Base-by-base conservation (phyloP, 2,329 filamentous ascomycete genomes). In the Pseudopyricularia cyperi region DNA sequence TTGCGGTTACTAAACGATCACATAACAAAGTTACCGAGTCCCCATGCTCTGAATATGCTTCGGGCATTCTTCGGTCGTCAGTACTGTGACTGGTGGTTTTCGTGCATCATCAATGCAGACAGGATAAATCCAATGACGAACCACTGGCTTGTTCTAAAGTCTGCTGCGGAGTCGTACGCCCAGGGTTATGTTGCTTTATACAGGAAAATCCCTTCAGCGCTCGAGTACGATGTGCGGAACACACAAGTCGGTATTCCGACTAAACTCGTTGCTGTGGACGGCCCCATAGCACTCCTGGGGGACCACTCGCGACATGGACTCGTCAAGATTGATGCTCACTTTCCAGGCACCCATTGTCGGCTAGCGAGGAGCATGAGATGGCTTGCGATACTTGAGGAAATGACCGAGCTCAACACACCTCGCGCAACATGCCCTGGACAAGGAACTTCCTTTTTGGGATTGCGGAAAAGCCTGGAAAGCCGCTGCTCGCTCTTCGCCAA, bases 71-170 rank as follows among this genome's bases (percentile, higher is more conserved):
- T 66, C 47, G 55, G 57, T 2, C 56, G 51, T 4, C 53, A 54
- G 1, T 64, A 66, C 50, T 55, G 57, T 8, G 61, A 65, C 52
- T 66, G 63, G 62, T 66, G 64, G 63, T 52, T 64, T n/a, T 52
- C 52, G 3, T 63, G 61, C 52, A 50, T 50, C 35, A 14, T 46
- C 22, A 26, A 56, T 9, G 58, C 62, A 1, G 46, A 51, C 6
- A 6, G 4, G 1, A 54, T 55, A 30, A 22, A 11, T 15, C 52
- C 56, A 3, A 46, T 55, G 28, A 11, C 37, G 17, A 62, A 52
- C 44, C 64, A 65, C 52, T 66, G 63, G 64, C 55, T 65, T 5
- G 59, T 65, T 37, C 57, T 57, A 2, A 58, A 55, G 50, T 63
- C 61, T n/a, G 60, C 57, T 7, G 59, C 56, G 1, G 22, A 34